A percentile compares a stretch with the other conserved stretches of the same genome.
Conservation (phyloP, 1,139 yeast species). For the Blastobotrys niveus region DNA sequence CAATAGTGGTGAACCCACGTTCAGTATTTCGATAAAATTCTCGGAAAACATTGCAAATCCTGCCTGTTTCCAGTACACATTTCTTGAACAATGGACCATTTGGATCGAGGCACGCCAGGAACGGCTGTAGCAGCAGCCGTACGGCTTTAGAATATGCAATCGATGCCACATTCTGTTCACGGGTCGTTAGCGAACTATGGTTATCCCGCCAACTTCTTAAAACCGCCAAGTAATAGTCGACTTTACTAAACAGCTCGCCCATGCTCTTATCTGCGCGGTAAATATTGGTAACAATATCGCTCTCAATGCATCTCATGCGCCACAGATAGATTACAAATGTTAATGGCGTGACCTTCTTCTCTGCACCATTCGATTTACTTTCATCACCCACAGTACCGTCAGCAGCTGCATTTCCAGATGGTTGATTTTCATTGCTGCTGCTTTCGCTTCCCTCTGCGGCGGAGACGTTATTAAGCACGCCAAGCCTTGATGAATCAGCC, state of each 20-base stretch:
- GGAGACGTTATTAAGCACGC: background rate
- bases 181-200: slow-evolving; percentile 14
- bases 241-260: slow-evolving; percentile 26
- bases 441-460: background rate
- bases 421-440: too few relatives aligned
- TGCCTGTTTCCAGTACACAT: slow-evolving; percentile 62
- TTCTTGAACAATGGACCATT: slow-evolving; percentile 51
- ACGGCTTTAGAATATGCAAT: slow-evolving; percentile 53
- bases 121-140: slow-evolving; percentile 52
- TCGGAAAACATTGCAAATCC: slow-evolving; percentile 52
- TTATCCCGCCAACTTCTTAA: slow-evolving; percentile 24
- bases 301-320: slow-evolving; percentile 49
- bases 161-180: slow-evolving; percentile 38
- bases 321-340: slow-evolving; percentile 50
- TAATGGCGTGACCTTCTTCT: slow-evolving; percentile 21
- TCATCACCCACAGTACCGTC: background rate
- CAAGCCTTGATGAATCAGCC: slow-evolving; percentile 3
- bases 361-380: background rate
- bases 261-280: slow-evolving; percentile 37
- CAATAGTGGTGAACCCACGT: slow-evolving; percentile 53
- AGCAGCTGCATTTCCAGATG: background rate
- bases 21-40: slow-evolving; percentile 54
- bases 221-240: slow-evolving; percentile 23
- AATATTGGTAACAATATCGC: slow-evolving; percentile 48
- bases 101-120: slow-evolving; percentile 50